These are phyloP conservation scores for Talaromyces sp. DNA, from an alignment of 2,329 filamentous ascomycete genomes.

Conservation along the genomic window DNA sequence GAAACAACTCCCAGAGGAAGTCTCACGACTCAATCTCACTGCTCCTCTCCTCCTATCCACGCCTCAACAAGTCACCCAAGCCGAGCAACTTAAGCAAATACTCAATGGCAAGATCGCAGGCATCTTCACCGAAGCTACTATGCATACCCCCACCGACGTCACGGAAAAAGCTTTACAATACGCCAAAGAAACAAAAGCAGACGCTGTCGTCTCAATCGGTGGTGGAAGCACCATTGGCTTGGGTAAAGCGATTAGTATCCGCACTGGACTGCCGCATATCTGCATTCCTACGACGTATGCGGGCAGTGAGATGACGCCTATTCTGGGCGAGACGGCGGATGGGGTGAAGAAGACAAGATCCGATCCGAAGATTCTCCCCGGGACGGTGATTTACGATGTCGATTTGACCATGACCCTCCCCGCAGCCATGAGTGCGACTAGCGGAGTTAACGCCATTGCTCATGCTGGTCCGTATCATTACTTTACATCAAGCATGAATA, in stretches of 20 bases:
- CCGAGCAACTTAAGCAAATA: constrained; percentile 44
- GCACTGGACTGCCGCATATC: constrained; percentile 55
- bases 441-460: constrained; percentile 64
- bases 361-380: constrained; percentile 59
- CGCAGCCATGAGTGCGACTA: constrained; percentile 51
- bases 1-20: constrained; percentile 46
- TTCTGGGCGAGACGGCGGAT: constrained; percentile 59
- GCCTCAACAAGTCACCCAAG: constrained; percentile 50
- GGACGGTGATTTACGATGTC: constrained; percentile 63
- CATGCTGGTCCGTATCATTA: constrained; percentile 49
- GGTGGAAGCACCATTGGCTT: constrained; percentile 62
- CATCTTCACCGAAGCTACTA: constrained; percentile 55
- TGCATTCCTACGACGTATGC: constrained; percentile 62
- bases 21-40: constrained; percentile 46
- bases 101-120: constrained; percentile 49
- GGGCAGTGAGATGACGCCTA: constrained; percentile 63
- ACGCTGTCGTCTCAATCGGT: constrained; percentile 59
- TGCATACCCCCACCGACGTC: constrained; percentile 60
- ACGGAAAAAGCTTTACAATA: constrained; percentile 56
- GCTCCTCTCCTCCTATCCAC: constrained; percentile 57
- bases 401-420: constrained; percentile 61
- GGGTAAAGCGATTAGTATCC: constrained; percentile 56
- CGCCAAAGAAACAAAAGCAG: constrained; percentile 45
- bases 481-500: not conserved
- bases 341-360: constrained; percentile 57